Percentiles rank a stretch among this genome's conserved stretches.
Conservation (phyloP, 805 yeast species). For the Torulaspora indica region DNA sequence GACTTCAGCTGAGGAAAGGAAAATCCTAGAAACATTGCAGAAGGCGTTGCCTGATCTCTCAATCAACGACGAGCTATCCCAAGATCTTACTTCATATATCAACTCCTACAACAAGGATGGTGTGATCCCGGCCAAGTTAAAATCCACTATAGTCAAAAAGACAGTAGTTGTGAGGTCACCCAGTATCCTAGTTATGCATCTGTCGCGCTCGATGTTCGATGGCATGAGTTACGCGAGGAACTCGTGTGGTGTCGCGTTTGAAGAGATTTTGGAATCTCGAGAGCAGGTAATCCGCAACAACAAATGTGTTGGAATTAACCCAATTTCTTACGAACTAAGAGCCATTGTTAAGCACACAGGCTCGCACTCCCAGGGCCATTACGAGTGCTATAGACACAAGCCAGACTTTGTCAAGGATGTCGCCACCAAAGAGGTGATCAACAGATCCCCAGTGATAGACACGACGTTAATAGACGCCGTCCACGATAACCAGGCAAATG, state of each 20-base stretch:
- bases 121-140: slow-evolving; percentile 43
- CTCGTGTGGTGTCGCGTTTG: slow-evolving; percentile 64
- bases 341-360: slow-evolving; percentile 85
- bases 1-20: slow-evolving; percentile 30
- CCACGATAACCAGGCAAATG: not conserved
- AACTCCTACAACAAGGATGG: slow-evolving; percentile 44
- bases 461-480: slow-evolving; percentile 6
- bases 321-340: slow-evolving; percentile 51
- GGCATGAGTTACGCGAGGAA: slow-evolving; percentile 68
- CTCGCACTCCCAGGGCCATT: slow-evolving; percentile 83
- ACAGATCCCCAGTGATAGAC: slow-evolving; percentile 32
- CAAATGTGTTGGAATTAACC: slow-evolving; percentile 19
- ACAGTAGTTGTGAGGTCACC: slow-evolving; percentile 65
- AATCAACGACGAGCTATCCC: slow-evolving; percentile 64
- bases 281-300: slow-evolving; percentile 27
- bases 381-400: slow-evolving; percentile 79
- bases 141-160: slow-evolving; percentile 64
- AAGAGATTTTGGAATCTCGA: slow-evolving; percentile 53
- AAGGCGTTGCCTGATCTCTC: slow-evolving; percentile 37
- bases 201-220: slow-evolving; percentile 76
- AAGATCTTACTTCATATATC: slow-evolving; percentile 45
- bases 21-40: slow-evolving; percentile 36
- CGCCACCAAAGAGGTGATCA: slow-evolving; percentile 26
- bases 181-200: slow-evolving; percentile 66
- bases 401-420: slow-evolving; percentile 45